Conservation (phyloP, 2,329 filamentous ascomycete species). For the Venturia aucupariae region DNA sequence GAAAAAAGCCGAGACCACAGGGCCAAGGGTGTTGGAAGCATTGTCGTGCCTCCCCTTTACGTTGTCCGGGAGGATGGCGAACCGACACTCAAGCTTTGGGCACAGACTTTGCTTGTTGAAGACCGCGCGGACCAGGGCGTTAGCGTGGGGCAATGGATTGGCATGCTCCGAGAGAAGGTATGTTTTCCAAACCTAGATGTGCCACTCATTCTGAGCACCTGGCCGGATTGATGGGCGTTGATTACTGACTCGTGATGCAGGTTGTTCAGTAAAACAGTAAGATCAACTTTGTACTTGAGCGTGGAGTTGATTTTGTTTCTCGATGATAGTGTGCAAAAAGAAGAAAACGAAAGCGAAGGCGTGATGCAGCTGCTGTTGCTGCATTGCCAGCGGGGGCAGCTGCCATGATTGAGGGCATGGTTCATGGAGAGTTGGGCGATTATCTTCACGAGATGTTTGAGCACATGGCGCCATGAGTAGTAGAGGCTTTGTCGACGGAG, state of each 20-base stretch:
- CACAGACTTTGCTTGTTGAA: slow-evolving; percentile 89
- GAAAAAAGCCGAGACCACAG: slow-evolving; percentile 87
- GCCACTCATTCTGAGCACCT: slow-evolving; percentile 4
- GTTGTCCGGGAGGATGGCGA: slow-evolving; percentile 93
- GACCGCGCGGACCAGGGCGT: slow-evolving; percentile 90
- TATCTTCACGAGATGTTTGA: slow-evolving; percentile 4
- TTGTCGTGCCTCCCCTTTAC: slow-evolving; percentile 86
- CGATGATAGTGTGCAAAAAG: not conserved
- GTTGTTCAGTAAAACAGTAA: slow-evolving; percentile 11
- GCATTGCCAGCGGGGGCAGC: not conserved
- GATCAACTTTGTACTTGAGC: slow-evolving; percentile 1
- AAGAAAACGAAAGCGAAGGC: not conserved
- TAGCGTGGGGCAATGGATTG: slow-evolving; percentile 90
- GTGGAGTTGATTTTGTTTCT: not conserved
- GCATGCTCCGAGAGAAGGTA: slow-evolving; percentile 89
- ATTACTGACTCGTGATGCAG: not conserved
- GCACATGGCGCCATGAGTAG: slow-evolving; percentile 1
- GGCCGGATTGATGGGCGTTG: slow-evolving; percentile 4
- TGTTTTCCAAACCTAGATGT: slow-evolving; percentile 9
- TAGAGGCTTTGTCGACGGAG: not conserved
- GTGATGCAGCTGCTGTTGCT: not conserved
- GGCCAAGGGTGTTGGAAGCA: slow-evolving; percentile 81
- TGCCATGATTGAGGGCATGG: not conserved
- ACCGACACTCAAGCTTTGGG: slow-evolving; percentile 90
- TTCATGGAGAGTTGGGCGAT: not conserved